Evolutionary conservation across 2,329 filamentous ascomycete species (phyloP), one percentile per base, ranked within the genome.

Genomic region (Pyrenochaeta sp.): DNA sequence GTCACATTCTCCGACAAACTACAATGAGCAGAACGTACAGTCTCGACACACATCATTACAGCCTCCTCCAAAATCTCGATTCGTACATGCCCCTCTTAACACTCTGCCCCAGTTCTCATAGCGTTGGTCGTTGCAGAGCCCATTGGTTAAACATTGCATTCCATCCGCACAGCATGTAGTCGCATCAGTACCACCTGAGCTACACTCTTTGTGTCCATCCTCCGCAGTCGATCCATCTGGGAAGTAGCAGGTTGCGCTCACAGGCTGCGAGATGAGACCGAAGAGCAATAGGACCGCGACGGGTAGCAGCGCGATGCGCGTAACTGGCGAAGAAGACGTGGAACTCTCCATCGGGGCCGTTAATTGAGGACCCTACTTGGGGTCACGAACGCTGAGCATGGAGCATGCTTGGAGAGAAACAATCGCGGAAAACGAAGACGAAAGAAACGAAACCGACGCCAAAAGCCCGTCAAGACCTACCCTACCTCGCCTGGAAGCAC

Each of bases 21-120:
- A 22, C 3, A 6, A 14, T 8, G 10, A 22, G n/a, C 14, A 2
- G 27, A 28, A 48, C 52, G 19, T 36, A 56, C 52, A 15, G 13
- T 43, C 38, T 24, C 24, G 37, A 18, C 55, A 58, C 5, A 41
- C 27, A n/a, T 37, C 26, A 11, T 34, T 40, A 35, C 55, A 60
- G 8, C 28, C 38, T 1, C 7, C 18, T 7, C 51, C 51, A 41
- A 54, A 57, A 9, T 18, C 41, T 24, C 51, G 31, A 21, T 54
- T 50, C 22, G 57, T 60, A 41, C 57, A 60, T 10, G 44, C 51
- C 13, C 55, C 55, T 34, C 57, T 52, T 15, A 56, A 20, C 8
- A 58, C 24, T 20, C 57, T 39, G 23, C 29, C 10, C 13, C 18
- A 54, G 35, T 58, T 53, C 4, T 44, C 24, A 34, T 60, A 60